Evolutionary conservation across 2,329 filamentous ascomycete genomes (phyloP), one percentile per base, ranked within the genome.

Genomic region (Xylariaceae sp.): DNA sequence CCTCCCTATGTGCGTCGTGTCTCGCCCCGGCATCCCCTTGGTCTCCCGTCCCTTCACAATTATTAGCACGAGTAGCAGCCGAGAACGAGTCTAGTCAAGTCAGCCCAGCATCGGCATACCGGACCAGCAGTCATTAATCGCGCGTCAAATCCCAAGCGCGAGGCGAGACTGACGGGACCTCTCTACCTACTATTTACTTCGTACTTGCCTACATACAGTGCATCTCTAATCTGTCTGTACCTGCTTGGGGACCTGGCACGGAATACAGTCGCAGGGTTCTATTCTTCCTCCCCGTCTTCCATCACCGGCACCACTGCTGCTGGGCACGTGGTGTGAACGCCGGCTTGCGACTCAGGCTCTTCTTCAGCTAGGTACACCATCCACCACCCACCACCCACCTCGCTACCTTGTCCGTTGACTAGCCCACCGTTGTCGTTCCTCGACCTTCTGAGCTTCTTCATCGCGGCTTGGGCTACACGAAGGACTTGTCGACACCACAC

Each of bases 71-170:
- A 23, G 48, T 34, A 30, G 49, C 56, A 53, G 60, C 62, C 58
- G 58, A 61, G 57, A 59, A 61, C 51, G 53, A 51, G 54, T 48
- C 50, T 61, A 60, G 54, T 51, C 50, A 56, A 60, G 54, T 51
- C 50, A 56, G 62, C 59, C 57, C 59, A 59, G 60, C 53, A 55
- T 59, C 58, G 60, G 58, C 54, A 66, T 60, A 57, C 66, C 64
- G 58, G 66, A 7, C 65, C 65, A 62, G 68, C 71, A 42, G 9
- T 67, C 56, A 53, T 66, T 76, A 77, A 78, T 77, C 75, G 76
- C 76, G 75, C 76, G 76, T 76, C 71, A 77, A 76, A 65, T 67
- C 62, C 66, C 72, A 76, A 76, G 74, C 75, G 75, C 75, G 72
- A 65, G 65, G 58, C 47, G 56, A 59, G 47, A n/a, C 13, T 42